A percentile compares a stretch with the other conserved stretches of the same genome.
phyloP scores from a whole-genome alignment of 2,329 filamentous ascomycete species.

The Phialophora verrucosa region DNA sequence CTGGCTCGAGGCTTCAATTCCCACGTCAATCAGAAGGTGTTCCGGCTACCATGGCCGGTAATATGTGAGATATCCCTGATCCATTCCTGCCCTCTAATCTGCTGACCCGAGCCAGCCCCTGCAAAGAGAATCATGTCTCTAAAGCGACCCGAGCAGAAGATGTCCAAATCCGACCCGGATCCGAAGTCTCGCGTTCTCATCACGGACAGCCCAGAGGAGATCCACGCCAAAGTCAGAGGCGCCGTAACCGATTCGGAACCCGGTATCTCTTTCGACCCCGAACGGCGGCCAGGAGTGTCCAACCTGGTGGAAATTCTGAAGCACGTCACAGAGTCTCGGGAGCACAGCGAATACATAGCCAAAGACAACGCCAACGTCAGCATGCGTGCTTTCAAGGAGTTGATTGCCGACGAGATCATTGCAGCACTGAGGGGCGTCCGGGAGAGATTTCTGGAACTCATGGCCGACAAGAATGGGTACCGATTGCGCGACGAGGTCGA shows the following conservation, averaged over 20 bases:
- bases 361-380: conserved; percentile 51
- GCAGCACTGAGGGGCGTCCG: conserved; percentile 50
- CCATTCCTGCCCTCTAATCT: background rate
- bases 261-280: conserved; percentile 74
- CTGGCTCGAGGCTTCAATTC: conserved; percentile 88
- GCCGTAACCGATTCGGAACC: conserved; percentile 77
- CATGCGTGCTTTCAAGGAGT: conserved; percentile 67
- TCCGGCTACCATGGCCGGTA: conserved; percentile 72
- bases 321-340: conserved; percentile 62
- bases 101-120: conserved; percentile 61
- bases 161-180: conserved; percentile 87
- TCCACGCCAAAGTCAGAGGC: conserved; percentile 70
- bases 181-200: conserved; percentile 79
- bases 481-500: conserved; percentile 25
- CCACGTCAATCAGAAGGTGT: conserved; percentile 59
- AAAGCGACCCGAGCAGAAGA: conserved; percentile 74
- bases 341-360: conserved; percentile 54
- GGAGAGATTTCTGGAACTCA: conserved; percentile 32
- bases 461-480: conserved; percentile 22
- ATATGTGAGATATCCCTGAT: conserved; percentile 61
- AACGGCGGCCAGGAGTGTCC: conserved; percentile 75
- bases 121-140: conserved; percentile 90
- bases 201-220: conserved; percentile 69
- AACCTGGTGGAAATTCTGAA: conserved; percentile 85
- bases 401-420: conserved; percentile 65